Base-by-base conservation (phyloP, 345 rosid species). In the Dimocarpus longan region DNA sequence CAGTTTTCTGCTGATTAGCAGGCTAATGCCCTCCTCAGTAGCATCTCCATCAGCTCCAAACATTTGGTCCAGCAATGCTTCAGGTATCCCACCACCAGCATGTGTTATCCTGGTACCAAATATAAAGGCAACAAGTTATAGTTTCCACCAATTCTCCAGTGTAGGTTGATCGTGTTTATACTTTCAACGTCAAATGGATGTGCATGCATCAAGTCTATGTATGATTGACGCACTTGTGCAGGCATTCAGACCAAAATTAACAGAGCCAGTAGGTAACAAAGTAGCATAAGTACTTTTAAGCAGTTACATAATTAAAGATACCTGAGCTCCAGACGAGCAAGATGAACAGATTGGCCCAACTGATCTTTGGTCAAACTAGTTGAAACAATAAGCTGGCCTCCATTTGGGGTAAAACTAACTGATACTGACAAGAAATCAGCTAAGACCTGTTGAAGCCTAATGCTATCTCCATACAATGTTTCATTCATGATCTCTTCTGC, bases 391-490 rank as follows among this genome's bases (percentile, higher is more conserved):
- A 95, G 83, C 78, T 88, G 89, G 63, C 89, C 91, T 70, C 94
- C 95, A 6, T 82, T 66, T 71, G 94, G 90, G n/a, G 91, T 82
- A 74, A 73, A 89, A 80, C 85, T 87, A 43, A 90, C 88, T 39
- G 97, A 88, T 79, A 84, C 75, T 48, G 79, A 44, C 85, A 95
- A 84, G 91, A 92, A 91, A 86, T 91, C 93, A 43, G 94, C 90
- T 62, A 93, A 78, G 60, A 91, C 87, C 80, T 93, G 96, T 80
- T 93, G 97, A 85, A 95, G 92, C 87, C 99, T 89, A 57, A 90
- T 83, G 80, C 93, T 87, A 80, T 95, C 97, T 68, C 96, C 99
- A 76, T 88, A 95, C 43, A 92, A 83, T 68, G 88, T 88, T 69
- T 87, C 90, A 26, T 43, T 57, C 92, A 86, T 87, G 66, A 83